Conservation (phyloP, 192 early-diverging fungal genomes). For the Allomyces arbusculus region DNA sequence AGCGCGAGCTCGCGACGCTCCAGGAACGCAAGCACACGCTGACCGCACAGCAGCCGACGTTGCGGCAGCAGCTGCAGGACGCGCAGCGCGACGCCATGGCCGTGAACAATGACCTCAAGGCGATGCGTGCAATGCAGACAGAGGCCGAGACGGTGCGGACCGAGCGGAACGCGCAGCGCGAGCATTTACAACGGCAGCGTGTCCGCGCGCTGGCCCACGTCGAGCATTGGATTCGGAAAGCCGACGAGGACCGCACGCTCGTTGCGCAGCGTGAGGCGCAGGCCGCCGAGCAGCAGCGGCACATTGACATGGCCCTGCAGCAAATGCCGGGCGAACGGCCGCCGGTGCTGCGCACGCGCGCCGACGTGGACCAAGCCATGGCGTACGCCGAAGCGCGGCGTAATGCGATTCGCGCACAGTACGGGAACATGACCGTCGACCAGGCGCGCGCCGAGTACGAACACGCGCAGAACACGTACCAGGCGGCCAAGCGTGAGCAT, state of each 20-base stretch:
- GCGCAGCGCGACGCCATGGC: background rate
- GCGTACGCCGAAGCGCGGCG: background rate
- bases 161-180: background rate
- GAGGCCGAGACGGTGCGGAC: background rate
- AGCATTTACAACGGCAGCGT: too few relatives aligned
- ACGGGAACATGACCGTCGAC: background rate
- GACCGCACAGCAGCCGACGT: background rate
- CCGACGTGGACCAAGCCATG: background rate
- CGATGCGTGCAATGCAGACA: background rate
- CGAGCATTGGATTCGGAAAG: background rate
- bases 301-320: background rate
- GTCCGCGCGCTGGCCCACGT: background rate
- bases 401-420: background rate
- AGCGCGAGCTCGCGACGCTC: background rate
- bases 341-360: background rate
- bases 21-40: background rate
- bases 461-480: background rate
- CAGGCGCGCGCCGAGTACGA: background rate
- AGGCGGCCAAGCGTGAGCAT: conserved; percentile 8
- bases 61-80: background rate
- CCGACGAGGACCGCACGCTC: background rate
- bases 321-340: background rate
- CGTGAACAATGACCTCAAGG: background rate
- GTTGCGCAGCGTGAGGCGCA: background rate
- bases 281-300: background rate